Percentiles rank a stretch among this genome's conserved stretches.
Evolutionary conservation across 805 yeast species (phyloP).

Genomic region (Priceomyces castillae): DNA sequence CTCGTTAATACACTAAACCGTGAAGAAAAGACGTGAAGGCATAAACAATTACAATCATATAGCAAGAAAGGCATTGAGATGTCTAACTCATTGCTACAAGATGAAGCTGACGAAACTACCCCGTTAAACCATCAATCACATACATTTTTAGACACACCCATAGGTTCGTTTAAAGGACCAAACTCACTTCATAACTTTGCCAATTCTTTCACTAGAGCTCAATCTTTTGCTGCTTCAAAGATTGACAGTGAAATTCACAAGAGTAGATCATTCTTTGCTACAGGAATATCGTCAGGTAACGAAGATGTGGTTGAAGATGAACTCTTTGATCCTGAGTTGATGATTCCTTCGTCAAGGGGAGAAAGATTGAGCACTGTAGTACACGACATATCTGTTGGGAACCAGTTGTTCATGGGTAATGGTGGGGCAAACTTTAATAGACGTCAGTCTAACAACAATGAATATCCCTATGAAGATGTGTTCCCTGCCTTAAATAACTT

Average conservation of each 20-base stretch:
- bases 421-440: not conserved
- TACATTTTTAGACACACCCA: conserved; percentile 29
- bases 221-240: conserved; percentile 53
- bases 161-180: conserved; percentile 60
- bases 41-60: not conserved
- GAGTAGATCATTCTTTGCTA: conserved; percentile 57
- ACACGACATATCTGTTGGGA: conserved; percentile 31
- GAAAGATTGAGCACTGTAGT: conserved; percentile 60
- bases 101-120: conserved; percentile 23
- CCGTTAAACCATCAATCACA: conserved; percentile 17
- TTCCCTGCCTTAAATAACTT: conserved; percentile 21
- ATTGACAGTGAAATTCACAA: conserved; percentile 55
- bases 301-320: conserved; percentile 48
- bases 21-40: not conserved
- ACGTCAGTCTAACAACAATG: conserved; percentile 23
- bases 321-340: conserved; percentile 58
- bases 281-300: conserved; percentile 25
- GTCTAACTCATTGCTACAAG: not conserved
- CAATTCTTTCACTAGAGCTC: conserved; percentile 75
- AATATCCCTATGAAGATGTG: conserved; percentile 40
- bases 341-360: conserved; percentile 65
- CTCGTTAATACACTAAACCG: not conserved
- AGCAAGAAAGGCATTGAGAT: not conserved
- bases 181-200: conserved; percentile 79
- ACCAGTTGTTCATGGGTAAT: conserved; percentile 16